Base-by-base conservation (phyloP, 1,284 basidiomycete species). In the Apiotrichum domesticum region DNA sequence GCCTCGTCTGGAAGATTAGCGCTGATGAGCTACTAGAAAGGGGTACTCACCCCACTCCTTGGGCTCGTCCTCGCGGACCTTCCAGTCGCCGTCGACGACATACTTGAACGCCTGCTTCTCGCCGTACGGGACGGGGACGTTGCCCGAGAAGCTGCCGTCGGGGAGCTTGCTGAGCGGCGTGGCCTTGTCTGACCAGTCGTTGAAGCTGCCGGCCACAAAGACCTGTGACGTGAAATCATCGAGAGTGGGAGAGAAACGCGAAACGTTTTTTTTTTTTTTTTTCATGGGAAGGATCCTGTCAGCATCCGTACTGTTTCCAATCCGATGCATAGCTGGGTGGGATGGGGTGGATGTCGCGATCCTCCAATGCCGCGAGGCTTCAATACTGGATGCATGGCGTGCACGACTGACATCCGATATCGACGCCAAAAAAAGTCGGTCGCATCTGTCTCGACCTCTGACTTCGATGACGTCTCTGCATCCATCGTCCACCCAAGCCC, bases 31-130 rank as follows among this genome's bases (percentile, higher is more conserved):
- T 35, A 46, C 3, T 39, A 13, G 37, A 7, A 39, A 39, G 37
- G 7, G 37, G 33, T 11, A 72, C 73, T 64, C 54, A 76, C 74
- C 75, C 72, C 70, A 74, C 57, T 77, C 75, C 63, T 75, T 77
- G 39, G 72, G 69, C 64, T 77, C 75, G 59, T 76, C 74, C 55
- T 77, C 75, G 51, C 74, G 63, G 42, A 74, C 72, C 64, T 74
- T 74, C 75, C 75, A 77, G 48, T 76, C 70, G 51, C 73, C 73
- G 63, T 77, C 75, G 32, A 76, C 73, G 46, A 77, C 74, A 61
- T 76, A 77, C 64, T 77, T 77, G 71, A 73, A 77, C 32, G 75
- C 70, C 58, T 75, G 69, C 57, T 71, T 75, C 61, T 74, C 71
- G 21, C 74, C 75, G 63, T 63, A 77, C 32, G 73, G 71, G 34